Conservation (phyloP, 1,284 basidiomycete species). For the Irpex sp. region DNA sequence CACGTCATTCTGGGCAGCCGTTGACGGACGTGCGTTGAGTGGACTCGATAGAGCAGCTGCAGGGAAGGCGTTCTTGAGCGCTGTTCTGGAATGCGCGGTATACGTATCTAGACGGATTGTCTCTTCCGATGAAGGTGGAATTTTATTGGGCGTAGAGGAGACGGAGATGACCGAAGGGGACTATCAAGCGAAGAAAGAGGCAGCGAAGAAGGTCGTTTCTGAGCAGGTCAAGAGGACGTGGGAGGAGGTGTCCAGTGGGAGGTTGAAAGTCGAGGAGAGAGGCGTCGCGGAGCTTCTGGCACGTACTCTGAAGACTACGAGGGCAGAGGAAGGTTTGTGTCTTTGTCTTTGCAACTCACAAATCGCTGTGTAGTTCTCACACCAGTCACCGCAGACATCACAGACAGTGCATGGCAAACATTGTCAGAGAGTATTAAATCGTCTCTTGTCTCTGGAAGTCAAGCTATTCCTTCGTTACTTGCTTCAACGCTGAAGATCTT, state of each 20-base stretch:
- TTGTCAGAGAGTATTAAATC: conserved; percentile 28
- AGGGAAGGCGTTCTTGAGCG: conserved; percentile 60
- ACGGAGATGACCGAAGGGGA: conserved; percentile 6
- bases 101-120: conserved; percentile 48
- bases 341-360: background rate
- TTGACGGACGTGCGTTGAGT: conserved; percentile 62
- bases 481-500: conserved; percentile 42
- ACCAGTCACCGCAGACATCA: conserved; percentile 31
- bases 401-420: conserved; percentile 42
- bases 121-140: conserved; percentile 15
- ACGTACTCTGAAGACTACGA: conserved; percentile 39
- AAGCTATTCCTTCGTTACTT: conserved; percentile 29
- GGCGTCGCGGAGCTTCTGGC: conserved; percentile 43
- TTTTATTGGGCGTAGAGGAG: conserved; percentile 7
- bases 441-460: conserved; percentile 4
- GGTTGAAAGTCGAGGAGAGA: conserved; percentile 44
- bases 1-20: conserved; percentile 72
- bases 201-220: conserved; percentile 30
- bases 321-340: conserved; percentile 35
- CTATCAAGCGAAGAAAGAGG: conserved; percentile 3
- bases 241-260: conserved; percentile 39
- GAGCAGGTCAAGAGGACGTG: conserved; percentile 49
- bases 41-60: conserved; percentile 46
- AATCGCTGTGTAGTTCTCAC: background rate
- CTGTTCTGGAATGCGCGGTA: conserved; percentile 67